Evolutionary conservation across 2,329 filamentous ascomycete genomes (phyloP).

Genomic region (Nothophaeocryptopus gaeumannii): DNA sequence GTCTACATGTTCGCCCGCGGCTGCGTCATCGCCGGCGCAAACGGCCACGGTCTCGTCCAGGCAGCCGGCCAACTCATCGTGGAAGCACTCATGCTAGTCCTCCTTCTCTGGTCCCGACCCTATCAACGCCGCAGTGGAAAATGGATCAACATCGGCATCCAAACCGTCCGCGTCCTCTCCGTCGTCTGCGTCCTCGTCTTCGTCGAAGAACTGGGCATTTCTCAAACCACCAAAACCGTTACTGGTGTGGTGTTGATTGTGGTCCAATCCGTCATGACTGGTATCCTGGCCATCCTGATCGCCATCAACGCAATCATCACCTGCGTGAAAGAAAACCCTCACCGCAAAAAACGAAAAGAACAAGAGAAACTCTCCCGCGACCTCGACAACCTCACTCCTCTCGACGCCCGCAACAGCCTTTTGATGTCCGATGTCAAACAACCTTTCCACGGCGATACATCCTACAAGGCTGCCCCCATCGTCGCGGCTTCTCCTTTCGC

Average conservation of each 20-base stretch:
- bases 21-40: slow-evolving; percentile 75
- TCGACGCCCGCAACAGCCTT: slow-evolving; percentile 83
- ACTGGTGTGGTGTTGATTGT: slow-evolving; percentile 90
- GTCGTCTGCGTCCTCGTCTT: slow-evolving; percentile 88
- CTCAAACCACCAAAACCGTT: slow-evolving; percentile 88
- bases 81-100: slow-evolving; percentile 72
- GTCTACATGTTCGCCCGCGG: slow-evolving; percentile 89
- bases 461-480: slow-evolving; percentile 32
- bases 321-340: slow-evolving; percentile 83
- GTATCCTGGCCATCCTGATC: slow-evolving; percentile 79
- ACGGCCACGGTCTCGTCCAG: slow-evolving; percentile 82
- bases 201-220: slow-evolving; percentile 85
- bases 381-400: slow-evolving; percentile 76
- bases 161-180: slow-evolving; percentile 82
- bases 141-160: slow-evolving; percentile 90
- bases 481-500: slow-evolving; percentile 31
- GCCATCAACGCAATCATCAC: slow-evolving; percentile 81
- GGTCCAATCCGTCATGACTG: slow-evolving; percentile 83
- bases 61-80: slow-evolving; percentile 75
- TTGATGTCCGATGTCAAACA: slow-evolving; percentile 64
- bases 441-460: slow-evolving; percentile 34
- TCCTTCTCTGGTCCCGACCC: slow-evolving; percentile 81
- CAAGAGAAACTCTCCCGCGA: slow-evolving; percentile 77
- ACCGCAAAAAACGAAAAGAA: slow-evolving; percentile 83
- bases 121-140: slow-evolving; percentile 85